These are phyloP conservation scores for Neofusicoccum parvum DNA, from an alignment of 2,329 filamentous ascomycete species.

Conservation along the genomic window DNA sequence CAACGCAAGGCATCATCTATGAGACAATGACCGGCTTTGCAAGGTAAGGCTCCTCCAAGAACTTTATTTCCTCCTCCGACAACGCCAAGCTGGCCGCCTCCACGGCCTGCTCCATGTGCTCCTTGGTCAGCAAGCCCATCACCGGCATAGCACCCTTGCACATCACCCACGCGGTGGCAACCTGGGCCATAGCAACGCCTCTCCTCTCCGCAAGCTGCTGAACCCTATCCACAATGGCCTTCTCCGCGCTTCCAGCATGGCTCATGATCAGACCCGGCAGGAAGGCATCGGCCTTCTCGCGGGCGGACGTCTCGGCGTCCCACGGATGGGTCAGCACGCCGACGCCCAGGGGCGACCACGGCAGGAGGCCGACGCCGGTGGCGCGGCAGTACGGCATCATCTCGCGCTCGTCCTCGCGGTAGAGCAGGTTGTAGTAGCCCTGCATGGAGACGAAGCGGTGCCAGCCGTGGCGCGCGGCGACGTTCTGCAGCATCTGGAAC, in stretches of 20 bases:
- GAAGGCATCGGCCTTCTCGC: slow-evolving; percentile 48
- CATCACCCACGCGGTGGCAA: slow-evolving; percentile 39
- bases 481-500: slow-evolving; percentile 48
- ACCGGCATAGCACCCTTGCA: no score
- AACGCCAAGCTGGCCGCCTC: no score
- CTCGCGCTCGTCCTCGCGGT: slow-evolving; percentile 51
- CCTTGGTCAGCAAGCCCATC: slow-evolving; percentile 27
- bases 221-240: slow-evolving; percentile 47
- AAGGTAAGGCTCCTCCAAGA: slow-evolving; percentile 41
- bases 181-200: slow-evolving; percentile 42
- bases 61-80: slow-evolving; percentile 40
- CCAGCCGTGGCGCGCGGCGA: slow-evolving; percentile 46
- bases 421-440: slow-evolving; percentile 48
- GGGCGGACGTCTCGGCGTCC: slow-evolving; percentile 26
- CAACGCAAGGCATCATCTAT: no score
- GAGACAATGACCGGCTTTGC: slow-evolving; percentile 33
- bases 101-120: no score
- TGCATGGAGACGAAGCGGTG: slow-evolving; percentile 52
- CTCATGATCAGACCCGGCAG: slow-evolving; percentile 45
- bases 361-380: slow-evolving; percentile 32
- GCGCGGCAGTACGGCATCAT: slow-evolving; percentile 29
- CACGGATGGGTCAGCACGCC: slow-evolving; percentile 44
- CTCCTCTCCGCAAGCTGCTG: slow-evolving; percentile 50
- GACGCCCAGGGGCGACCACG: slow-evolving; percentile 30
- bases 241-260: slow-evolving; percentile 31